A percentile compares a stretch with the other conserved stretches of the same genome.
phyloP scores from a whole-genome alignment of 352 stramenopile genomes.

The Phytophthora constricta region DNA sequence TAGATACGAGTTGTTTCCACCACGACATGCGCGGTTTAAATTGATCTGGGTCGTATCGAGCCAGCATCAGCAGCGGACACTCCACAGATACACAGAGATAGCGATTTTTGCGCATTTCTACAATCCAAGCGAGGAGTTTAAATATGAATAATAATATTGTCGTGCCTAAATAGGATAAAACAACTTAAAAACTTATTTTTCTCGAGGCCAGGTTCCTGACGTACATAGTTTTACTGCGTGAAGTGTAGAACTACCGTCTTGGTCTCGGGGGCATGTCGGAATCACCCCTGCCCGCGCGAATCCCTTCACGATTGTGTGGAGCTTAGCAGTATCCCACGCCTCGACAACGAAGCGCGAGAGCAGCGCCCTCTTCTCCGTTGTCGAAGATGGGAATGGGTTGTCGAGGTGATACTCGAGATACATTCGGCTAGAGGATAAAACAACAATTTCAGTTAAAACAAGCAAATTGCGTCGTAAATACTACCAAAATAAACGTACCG shows the following conservation, averaged over 20 bases:
- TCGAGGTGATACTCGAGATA: background rate
- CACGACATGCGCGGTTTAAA: background rate
- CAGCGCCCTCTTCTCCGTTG: constrained; percentile 1
- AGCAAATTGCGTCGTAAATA: constrained; percentile 3
- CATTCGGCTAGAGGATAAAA: background rate
- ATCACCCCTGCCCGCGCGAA: too few relatives aligned
- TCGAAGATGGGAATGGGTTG: background rate
- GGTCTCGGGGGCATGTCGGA: too few relatives aligned
- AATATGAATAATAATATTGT: background rate
- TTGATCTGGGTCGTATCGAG: background rate
- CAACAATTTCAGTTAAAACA: background rate
- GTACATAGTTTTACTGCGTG: background rate
- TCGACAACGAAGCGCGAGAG: background rate
- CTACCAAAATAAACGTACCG: background rate
- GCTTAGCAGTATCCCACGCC: too few relatives aligned
- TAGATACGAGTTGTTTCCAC: constrained; percentile 3
- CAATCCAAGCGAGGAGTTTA: constrained; percentile 16
- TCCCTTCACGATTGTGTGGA: too few relatives aligned
- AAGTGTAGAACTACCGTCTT: background rate
- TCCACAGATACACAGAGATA: constrained; percentile 13
- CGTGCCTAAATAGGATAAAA: too few relatives aligned
- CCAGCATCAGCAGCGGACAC: constrained; percentile 10
- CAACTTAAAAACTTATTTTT: background rate
- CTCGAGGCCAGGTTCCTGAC: background rate
- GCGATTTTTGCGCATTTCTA: constrained; percentile 12